Conservation (phyloP, 73 alveolate species). For the Paramecium pentaurelia region DNA sequence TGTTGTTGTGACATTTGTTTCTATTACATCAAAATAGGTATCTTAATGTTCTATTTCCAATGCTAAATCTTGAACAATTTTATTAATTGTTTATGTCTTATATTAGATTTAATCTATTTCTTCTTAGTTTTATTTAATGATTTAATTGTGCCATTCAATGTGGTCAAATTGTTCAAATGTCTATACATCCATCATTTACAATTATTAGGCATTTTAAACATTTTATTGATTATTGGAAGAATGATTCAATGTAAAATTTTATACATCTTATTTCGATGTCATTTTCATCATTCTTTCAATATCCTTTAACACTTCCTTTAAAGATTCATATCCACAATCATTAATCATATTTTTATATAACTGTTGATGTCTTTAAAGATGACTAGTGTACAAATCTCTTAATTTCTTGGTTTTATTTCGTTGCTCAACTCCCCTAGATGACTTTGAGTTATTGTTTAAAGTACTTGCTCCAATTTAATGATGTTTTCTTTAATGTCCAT, state of each 20-base stretch:
- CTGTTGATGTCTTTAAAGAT: neutral
- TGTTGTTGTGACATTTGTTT: neutral
- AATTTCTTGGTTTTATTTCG: constrained; percentile 32
- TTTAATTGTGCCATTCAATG: neutral
- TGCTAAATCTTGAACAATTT: neutral
- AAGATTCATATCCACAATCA: neutral
- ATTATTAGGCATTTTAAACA: neutral
- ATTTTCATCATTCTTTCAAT: neutral
- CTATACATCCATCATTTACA: neutral
- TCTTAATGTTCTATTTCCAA: constrained; percentile 12
- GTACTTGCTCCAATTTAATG: neutral
- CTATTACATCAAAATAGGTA: neutral
- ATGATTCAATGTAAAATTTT: neutral
- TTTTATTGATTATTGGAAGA: neutral
- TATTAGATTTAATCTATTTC: neutral
- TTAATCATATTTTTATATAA: neutral
- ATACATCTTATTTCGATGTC: neutral
- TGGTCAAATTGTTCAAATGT: neutral
- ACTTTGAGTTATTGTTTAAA: neutral
- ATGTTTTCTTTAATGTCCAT: no score
- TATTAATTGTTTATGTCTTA: neutral
- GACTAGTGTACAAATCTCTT: constrained; percentile 10
- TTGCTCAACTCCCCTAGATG: neutral
- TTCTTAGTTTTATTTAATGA: neutral
- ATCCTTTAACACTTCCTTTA: neutral